A percentile compares a stretch with the other conserved stretches of the same genome.
These are phyloP conservation scores for Boletus pseudo-olivaceus DNA, from an alignment of 768 basidiomycete species.

Conservation along the genomic window DNA sequence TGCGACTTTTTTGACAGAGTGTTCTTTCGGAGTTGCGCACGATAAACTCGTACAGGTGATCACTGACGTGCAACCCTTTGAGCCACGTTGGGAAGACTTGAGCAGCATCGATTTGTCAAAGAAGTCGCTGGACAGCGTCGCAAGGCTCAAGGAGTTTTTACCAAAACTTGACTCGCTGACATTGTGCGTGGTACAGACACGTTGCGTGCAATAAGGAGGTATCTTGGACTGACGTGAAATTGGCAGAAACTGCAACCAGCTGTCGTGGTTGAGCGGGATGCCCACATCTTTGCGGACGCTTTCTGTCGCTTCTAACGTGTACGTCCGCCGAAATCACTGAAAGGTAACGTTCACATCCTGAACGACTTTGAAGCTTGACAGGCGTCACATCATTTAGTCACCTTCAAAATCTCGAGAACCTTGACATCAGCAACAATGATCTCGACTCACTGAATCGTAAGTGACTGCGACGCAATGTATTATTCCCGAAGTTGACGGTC, in stretches of 20 bases:
- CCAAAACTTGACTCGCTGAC: constrained; percentile 72
- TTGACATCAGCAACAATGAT: constrained; percentile 90
- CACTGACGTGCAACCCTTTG: constrained; percentile 92
- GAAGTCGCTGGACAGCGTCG: constrained; percentile 60
- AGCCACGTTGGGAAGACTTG: constrained; percentile 90
- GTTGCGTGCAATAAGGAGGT: neutral
- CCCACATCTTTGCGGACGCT: constrained; percentile 70
- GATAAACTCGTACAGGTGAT: constrained; percentile 89
- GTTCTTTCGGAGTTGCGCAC: constrained; percentile 93
- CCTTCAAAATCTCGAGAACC: constrained; percentile 76
- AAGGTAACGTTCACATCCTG: constrained; percentile 12
- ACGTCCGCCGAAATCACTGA: constrained; percentile 14
- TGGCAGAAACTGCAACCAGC: constrained; percentile 64
- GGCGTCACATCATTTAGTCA: constrained; percentile 86
- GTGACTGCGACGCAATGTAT: constrained; percentile 30
- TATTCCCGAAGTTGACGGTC: neutral
- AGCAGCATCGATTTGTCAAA: constrained; percentile 64
- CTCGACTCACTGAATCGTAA: constrained; percentile 83
- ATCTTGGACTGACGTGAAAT: constrained; percentile 15
- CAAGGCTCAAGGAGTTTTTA: constrained; percentile 83
- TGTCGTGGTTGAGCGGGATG: constrained; percentile 79
- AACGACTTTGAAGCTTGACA: constrained; percentile 57
- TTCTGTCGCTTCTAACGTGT: constrained; percentile 76
- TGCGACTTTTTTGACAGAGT: constrained; percentile 86
- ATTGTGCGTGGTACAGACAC: constrained; percentile 52